phyloP scores from a whole-genome alignment of 495 filamentous ascomycete genomes.

The Neurospora tetrasperma region DNA sequence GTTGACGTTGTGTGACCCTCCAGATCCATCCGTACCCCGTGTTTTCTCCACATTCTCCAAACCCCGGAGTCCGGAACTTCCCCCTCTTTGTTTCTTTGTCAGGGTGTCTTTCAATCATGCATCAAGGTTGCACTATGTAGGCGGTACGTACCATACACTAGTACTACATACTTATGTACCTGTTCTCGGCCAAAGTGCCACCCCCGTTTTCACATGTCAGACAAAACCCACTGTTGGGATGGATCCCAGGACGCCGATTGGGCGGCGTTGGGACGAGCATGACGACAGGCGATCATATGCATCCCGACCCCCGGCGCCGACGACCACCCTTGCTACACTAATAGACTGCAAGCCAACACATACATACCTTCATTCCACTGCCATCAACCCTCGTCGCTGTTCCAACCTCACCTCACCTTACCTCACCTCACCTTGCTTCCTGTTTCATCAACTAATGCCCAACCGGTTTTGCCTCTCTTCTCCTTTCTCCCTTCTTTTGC shows the following conservation, averaged over 20 bases:
- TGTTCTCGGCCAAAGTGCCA: background rate
- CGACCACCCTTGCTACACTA: background rate
- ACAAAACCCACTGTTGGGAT: background rate
- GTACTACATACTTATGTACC: too few relatives aligned
- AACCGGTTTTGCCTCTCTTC: background rate
- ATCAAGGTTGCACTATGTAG: background rate
- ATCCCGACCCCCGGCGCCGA: background rate
- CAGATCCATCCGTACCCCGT: background rate
- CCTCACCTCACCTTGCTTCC: background rate
- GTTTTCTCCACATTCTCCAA: background rate
- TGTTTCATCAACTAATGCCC: background rate
- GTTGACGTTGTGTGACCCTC: background rate
- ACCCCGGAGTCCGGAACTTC: background rate
- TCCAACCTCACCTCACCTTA: background rate
- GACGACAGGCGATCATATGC: background rate
- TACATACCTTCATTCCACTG: background rate
- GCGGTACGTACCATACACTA: background rate
- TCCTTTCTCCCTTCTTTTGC: background rate
- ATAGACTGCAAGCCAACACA: background rate
- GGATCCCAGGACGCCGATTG: background rate
- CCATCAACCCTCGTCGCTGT: background rate
- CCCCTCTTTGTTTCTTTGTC: background rate
- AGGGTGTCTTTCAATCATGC: background rate
- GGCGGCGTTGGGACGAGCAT: background rate
- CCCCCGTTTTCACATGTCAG: constrained; percentile 1